Conservation (phyloP, 169 alveolate species). For the Eimeria necatrix region DNA sequence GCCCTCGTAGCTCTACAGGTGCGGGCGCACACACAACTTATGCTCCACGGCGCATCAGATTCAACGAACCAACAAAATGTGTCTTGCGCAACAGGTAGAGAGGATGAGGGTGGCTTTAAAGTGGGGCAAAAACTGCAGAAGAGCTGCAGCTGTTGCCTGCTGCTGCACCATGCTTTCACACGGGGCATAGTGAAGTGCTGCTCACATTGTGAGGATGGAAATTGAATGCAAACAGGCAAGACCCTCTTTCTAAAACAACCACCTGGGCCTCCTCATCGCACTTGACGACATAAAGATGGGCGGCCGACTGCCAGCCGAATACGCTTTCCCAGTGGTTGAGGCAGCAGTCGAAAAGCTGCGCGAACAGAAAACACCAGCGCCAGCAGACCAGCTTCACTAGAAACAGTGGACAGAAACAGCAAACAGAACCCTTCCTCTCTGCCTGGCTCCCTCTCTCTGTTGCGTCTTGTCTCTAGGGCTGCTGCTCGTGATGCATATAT, state of each 20-base stretch:
- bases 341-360: constrained; percentile 90
- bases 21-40: neutral
- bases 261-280: constrained; percentile 93
- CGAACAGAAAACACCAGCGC: neutral
- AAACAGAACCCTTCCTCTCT: neutral
- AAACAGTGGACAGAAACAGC: neutral
- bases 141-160: constrained; percentile 5
- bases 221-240: constrained; percentile 93
- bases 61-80: too few species aligned
- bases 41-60: too few species aligned
- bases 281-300: constrained; percentile 89
- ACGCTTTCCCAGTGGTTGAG: constrained; percentile 89
- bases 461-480: neutral
- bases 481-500: neutral
- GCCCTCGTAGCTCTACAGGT: constrained; percentile 74
- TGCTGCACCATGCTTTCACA: neutral
- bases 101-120: too few species aligned
- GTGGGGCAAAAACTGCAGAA: too few species aligned
- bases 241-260: constrained; percentile 92
- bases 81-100: too few species aligned
- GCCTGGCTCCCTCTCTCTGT: neutral
- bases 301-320: constrained; percentile 87
- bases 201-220: constrained; percentile 86
- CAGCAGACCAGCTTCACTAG: neutral
- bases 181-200: constrained; percentile 44